These are phyloP conservation scores for Iberis amara DNA, from an alignment of 441 rosid genomes.

Conservation along the genomic window DNA sequence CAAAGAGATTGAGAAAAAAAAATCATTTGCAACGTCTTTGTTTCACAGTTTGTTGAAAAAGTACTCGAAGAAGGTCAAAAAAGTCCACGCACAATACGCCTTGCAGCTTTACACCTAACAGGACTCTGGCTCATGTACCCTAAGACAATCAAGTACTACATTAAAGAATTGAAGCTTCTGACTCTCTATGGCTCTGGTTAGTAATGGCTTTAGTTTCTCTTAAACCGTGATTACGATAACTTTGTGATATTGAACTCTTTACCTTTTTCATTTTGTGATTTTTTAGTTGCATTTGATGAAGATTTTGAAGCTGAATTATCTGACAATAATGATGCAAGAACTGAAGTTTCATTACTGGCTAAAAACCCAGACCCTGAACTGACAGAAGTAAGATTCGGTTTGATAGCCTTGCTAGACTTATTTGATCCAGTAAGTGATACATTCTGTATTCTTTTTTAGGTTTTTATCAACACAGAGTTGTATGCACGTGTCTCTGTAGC, in stretches of 20 bases:
- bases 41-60: constrained; percentile 72
- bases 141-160: constrained; percentile 60
- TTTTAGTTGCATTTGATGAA: constrained; percentile 91
- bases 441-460: constrained; percentile 38
- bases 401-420: constrained; percentile 5
- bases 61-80: constrained; percentile 83
- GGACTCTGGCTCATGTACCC: constrained; percentile 87
- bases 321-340: constrained; percentile 77
- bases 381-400: constrained; percentile 62
- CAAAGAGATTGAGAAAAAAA: neutral
- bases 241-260: constrained; percentile 20
- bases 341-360: constrained; percentile 70
- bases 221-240: constrained; percentile 12
- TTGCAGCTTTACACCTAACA: constrained; percentile 85
- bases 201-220: constrained; percentile 26
- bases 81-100: constrained; percentile 96
- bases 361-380: constrained; percentile 67
- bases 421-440: constrained; percentile 11
- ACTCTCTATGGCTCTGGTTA: constrained; percentile 92
- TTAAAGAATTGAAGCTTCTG: constrained; percentile 76
- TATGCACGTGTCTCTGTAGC: constrained; percentile 92
- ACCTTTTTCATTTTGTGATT: constrained; percentile 21
- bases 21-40: constrained; percentile 1
- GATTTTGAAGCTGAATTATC: constrained; percentile 93
- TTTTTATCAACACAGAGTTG: constrained; percentile 84